These are phyloP conservation scores for Puccinia hordei DNA, from an alignment of 1,284 basidiomycete species.

Conservation along the genomic window DNA sequence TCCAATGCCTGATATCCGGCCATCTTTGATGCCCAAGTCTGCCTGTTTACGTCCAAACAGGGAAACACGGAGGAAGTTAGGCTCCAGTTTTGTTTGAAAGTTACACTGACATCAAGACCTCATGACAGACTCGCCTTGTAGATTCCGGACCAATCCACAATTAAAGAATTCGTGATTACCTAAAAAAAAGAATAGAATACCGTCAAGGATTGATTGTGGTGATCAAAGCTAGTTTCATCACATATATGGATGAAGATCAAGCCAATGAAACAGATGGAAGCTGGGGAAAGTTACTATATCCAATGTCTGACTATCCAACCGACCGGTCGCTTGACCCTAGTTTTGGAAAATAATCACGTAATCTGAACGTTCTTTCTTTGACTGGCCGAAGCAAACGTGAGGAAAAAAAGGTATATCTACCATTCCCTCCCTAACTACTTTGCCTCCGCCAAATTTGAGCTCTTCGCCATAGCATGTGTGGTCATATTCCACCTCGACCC, in stretches of 20 bases:
- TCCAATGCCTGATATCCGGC: constrained; percentile 82
- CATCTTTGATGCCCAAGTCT: constrained; percentile 91
- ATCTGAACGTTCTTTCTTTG: not conserved
- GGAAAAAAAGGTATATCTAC: not conserved
- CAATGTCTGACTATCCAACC: constrained; percentile 70
- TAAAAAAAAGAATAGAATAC: too few species aligned
- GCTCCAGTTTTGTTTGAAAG: not conserved
- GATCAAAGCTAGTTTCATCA: too few species aligned
- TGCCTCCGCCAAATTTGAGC: constrained; percentile 95
- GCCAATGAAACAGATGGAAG: too few species aligned
- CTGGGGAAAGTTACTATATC: too few species aligned
- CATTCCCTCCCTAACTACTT: constrained; percentile 93
- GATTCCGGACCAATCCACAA: constrained; percentile 93
- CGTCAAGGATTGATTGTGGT: too few species aligned
- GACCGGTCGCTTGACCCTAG: constrained; percentile 77
- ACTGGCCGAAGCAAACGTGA: not conserved
- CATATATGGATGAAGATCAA: too few species aligned
- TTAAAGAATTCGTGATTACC: constrained; percentile 92
- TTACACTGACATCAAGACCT: constrained; percentile 19
- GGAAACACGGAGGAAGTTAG: constrained; percentile 16
- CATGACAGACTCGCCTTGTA: constrained; percentile 71
- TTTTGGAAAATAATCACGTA: constrained; percentile 51
- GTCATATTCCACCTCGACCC: constrained; percentile 90
- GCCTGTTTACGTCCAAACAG: constrained; percentile 65
- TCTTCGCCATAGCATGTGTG: constrained; percentile 85